phyloP scores from a whole-genome alignment of 106 monocot genomes.

The Dactylorhiza incarnata region DNA sequence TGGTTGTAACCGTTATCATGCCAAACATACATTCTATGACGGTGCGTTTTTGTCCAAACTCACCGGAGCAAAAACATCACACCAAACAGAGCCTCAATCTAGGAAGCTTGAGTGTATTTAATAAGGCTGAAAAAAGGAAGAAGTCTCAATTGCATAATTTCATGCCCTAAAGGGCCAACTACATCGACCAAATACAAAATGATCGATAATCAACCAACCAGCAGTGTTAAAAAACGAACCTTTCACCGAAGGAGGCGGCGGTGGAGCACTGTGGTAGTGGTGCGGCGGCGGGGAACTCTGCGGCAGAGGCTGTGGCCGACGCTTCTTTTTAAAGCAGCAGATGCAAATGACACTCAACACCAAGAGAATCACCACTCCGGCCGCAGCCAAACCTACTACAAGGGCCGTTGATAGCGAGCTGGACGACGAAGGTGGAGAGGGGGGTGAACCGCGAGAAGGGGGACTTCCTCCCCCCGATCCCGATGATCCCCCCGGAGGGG shows the following conservation, averaged over 20 bases:
- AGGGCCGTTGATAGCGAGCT: slow-evolving; percentile 9
- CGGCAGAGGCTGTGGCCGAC: background rate
- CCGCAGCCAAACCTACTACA: slow-evolving; percentile 23
- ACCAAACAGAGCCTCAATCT: background rate
- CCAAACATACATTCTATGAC: too few relatives aligned
- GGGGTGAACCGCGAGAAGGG: background rate
- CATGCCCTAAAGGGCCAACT: background rate
- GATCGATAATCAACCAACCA: background rate
- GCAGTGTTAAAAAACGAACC: background rate
- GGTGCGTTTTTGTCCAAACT: too few relatives aligned
- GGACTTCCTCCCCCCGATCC: background rate
- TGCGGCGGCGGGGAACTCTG: background rate
- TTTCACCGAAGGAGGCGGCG: background rate
- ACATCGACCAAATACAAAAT: background rate
- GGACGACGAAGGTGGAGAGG: slow-evolving; percentile 3
- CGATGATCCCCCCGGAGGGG: background rate
- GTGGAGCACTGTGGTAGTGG: background rate
- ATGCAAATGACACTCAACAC: slow-evolving; percentile 21
- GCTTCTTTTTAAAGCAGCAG: slow-evolving; percentile 33
- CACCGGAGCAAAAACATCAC: too few relatives aligned
- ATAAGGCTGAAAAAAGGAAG: too few relatives aligned
- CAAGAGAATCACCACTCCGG: slow-evolving; percentile 20
- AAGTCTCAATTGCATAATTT: background rate
- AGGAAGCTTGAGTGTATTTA: background rate
- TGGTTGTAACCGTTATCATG: too few relatives aligned